These are phyloP conservation scores for Silene conica DNA, from an alignment of 148 eudicot genomes.

Conservation along the genomic window DNA sequence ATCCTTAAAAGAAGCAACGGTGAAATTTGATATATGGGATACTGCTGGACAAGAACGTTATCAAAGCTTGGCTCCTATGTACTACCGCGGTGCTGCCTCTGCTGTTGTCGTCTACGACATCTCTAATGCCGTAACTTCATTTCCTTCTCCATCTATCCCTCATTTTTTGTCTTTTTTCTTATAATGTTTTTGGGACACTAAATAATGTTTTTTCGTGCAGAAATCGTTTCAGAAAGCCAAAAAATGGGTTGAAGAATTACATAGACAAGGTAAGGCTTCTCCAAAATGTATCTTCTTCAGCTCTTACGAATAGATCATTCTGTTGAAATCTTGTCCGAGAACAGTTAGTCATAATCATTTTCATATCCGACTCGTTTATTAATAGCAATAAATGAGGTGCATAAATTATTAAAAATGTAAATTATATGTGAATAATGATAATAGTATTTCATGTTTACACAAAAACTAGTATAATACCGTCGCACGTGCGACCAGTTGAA, in stretches of 20 bases:
- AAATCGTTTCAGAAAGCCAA: conserved; percentile 60
- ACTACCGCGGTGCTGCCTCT: conserved; percentile 76
- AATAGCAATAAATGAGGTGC: no score
- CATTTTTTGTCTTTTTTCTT: not conserved
- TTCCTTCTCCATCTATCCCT: not conserved
- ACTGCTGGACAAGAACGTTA: conserved; percentile 82
- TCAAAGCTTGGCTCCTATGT: conserved; percentile 86
- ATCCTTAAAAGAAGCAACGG: conserved; percentile 48
- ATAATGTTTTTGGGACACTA: not conserved
- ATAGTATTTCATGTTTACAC: no score
- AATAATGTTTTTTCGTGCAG: conserved; percentile 32
- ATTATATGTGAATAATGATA: no score
- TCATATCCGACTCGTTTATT: no score
- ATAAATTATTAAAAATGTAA: no score
- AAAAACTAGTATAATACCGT: no score
- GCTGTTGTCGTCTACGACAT: conserved; percentile 73
- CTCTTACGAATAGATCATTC: no score
- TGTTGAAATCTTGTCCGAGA: no score
- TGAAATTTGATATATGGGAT: conserved; percentile 81
- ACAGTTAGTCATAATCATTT: no score
- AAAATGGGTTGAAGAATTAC: conserved; percentile 67
- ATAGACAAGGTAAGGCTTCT: conserved; percentile 50
- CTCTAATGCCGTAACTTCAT: conserved; percentile 42
- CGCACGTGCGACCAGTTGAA: no score
- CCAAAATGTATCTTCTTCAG: no score